phyloP scores from a whole-genome alignment of 129 eudicot genomes.

The Helianthus tuberosus region DNA sequence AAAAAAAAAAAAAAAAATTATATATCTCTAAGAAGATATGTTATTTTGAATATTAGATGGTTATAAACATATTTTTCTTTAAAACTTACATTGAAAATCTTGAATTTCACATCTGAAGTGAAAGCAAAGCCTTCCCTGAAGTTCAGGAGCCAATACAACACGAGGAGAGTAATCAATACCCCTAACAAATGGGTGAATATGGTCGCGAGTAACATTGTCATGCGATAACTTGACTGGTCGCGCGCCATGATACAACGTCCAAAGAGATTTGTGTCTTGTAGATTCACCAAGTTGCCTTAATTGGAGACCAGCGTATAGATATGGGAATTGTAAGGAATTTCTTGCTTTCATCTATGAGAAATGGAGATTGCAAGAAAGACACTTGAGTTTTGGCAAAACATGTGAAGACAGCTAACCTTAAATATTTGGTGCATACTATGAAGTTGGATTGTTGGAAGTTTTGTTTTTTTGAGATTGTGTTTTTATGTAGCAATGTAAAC shows the following conservation, averaged over 20 bases:
- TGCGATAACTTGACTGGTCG: constrained; percentile 20
- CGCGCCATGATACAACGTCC: constrained; percentile 18
- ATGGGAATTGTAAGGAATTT: constrained; percentile 4
- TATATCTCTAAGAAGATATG: neutral
- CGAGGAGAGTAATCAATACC: constrained; percentile 43
- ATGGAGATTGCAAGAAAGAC: constrained; percentile 19
- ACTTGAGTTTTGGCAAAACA: constrained; percentile 10
- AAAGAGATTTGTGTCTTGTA: neutral
- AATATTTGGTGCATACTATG: constrained; percentile 24
- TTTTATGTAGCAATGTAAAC: constrained; percentile 25
- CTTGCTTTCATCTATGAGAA: constrained; percentile 34
- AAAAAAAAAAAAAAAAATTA: neutral
- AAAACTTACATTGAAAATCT: constrained; percentile 66
- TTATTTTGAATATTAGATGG: neutral
- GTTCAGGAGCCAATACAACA: constrained; percentile 67
- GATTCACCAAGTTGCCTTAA: no score
- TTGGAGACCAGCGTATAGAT: neutral
- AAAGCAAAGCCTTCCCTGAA: constrained; percentile 73
- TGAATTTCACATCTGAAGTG: constrained; percentile 41
- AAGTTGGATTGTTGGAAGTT: constrained; percentile 26
- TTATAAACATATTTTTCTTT: neutral
- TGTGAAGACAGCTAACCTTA: constrained; percentile 23
- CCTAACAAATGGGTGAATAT: constrained; percentile 60
- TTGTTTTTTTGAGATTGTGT: constrained; percentile 14
- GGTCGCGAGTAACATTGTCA: constrained; percentile 36